Base-by-base conservation (phyloP, 2,329 filamentous ascomycete genomes). In the Talaromyces sp. region DNA sequence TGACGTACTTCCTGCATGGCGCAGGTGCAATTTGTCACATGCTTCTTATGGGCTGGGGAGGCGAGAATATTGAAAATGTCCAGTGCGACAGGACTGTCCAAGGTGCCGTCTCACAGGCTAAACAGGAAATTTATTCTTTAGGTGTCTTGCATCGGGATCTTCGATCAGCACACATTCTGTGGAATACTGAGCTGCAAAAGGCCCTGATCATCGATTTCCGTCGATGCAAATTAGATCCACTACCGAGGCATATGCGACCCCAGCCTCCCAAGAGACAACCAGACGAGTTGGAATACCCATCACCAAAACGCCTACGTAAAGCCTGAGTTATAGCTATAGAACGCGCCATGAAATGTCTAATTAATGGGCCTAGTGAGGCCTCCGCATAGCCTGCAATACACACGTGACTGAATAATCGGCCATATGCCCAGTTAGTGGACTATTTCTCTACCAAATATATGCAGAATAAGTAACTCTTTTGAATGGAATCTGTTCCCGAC, bases 31-130 rank as follows among this genome's bases (percentile, higher is more conserved):
- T 73, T 56, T 66, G 66, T 5, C 66, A 74, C 59, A 73, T 73
- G 68, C 66, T 74, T 2, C 62, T 74, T 0, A 73, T 74, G 69
- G 70, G 34, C 42, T 74, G 68, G 71, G 71, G 66, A 12, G 68
- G 68, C 23, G 57, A 42, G 44, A 33, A 9, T 3, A 33, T 8
- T 7, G 10, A 7, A 33, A 33, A 12, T 4, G 10, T 34, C 9
- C 33, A 34, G 12, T 3, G 33, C 33, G 33, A 34, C 12, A 34
- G 12, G 33, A 12, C 33, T 2, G 33, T 34, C 33, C 33, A 34
- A 34, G 3, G 2, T 12, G 33, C 33, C 33, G 33, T 62, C 10
- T 56, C 50, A 14, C 16, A 34, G 40, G 59, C 40, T 16, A 61
- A 14, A 47, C 40, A 40, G 33, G 50, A 60, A 31, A 62, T 69